Percentiles rank a stretch among this genome's conserved stretches.
These are phyloP conservation scores for Scortechinia acanthostroma DNA, from an alignment of 2,329 filamentous ascomycete genomes.

Conservation along the genomic window DNA sequence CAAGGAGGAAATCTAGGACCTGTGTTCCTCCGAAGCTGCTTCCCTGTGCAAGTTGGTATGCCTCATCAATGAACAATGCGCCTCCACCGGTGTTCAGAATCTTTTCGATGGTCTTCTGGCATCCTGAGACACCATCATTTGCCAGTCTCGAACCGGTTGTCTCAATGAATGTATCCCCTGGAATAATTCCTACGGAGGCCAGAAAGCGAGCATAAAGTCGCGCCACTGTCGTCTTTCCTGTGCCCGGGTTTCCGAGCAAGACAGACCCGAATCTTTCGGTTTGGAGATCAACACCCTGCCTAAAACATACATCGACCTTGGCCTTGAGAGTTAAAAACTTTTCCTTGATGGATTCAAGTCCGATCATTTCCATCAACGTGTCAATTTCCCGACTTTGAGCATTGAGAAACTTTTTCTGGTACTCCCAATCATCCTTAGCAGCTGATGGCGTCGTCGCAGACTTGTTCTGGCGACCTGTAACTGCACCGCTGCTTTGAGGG, in stretches of 20 bases:
- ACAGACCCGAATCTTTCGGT: slow-evolving; percentile 54
- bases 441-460: slow-evolving; percentile 5
- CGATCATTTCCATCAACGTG: slow-evolving; percentile 62
- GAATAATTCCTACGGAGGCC: slow-evolving; percentile 49
- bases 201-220: slow-evolving; percentile 64
- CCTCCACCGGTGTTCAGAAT: slow-evolving; percentile 56
- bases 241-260: slow-evolving; percentile 70
- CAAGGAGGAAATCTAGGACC: slow-evolving; percentile 65
- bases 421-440: slow-evolving; percentile 50
- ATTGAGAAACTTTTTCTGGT: slow-evolving; percentile 43
- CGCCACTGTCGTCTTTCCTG: slow-evolving; percentile 72
- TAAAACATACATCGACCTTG: slow-evolving; percentile 48
- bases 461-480: neutral
- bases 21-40: slow-evolving; percentile 46
- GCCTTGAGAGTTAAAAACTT: slow-evolving; percentile 56
- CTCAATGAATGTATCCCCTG: slow-evolving; percentile 54
- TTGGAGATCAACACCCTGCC: slow-evolving; percentile 45
- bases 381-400: slow-evolving; percentile 48
- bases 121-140: slow-evolving; percentile 48
- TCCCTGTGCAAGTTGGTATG: slow-evolving; percentile 63
- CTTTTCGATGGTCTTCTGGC: slow-evolving; percentile 44
- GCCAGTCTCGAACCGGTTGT: slow-evolving; percentile 63
- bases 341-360: slow-evolving; percentile 62
- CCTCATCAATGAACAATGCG: slow-evolving; percentile 72
- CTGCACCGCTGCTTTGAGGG: no score